Base-by-base conservation (phyloP, 2,329 filamentous ascomycete genomes). In the Chaetomium strumarium region DNA sequence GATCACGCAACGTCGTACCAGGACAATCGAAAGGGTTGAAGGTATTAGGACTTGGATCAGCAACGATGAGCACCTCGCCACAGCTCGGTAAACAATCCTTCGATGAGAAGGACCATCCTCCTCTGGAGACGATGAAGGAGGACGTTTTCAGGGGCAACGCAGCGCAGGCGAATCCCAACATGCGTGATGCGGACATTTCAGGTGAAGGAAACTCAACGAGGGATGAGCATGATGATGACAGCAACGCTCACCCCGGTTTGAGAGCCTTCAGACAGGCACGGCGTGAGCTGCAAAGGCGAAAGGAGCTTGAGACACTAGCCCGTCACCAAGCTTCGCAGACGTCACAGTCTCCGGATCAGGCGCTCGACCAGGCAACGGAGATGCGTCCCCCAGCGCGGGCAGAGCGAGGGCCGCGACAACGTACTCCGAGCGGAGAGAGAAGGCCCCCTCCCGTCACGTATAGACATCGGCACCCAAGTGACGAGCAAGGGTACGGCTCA, bases 181-280 rank as follows among this genome's bases (percentile, higher is more conserved):
- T 44, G 19, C 46, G 51, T 11, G 58, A 62, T 11, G 48, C 48
- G 9, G 60, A 61, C 8, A 50, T 52, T 2, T 43, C 54, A 8
- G 50, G 29, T 10, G 58, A 54, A 24, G 36, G 53, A 16, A 50
- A 37, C 6, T 55, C 58, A n/a, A 46, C 43, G 20, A 58, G 58
- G 36, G 66, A 61, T 10, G 68, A 65, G 20, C 72, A 74, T 0
- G 72, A 73, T 1, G 51, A 73, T 1, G 49, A 46, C 16, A 31
- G 16, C 0, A 67, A 64, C 29, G 58, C 73, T 8, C 75, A 79
- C 52, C 74, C 75, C 2, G 80, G 79, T 0, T 67, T 82, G 17
- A 75, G 72, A 49, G 76, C 79, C 2, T 83, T 83, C 60, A 71
- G 78, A 29, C 78, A 83, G 60, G 80, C 79, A 1, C 73, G 77